A percentile compares a stretch with the other conserved stretches of the same genome.
These are phyloP conservation scores for Ceratorhiza oryzae-sativae DNA, from an alignment of 1,284 basidiomycete genomes.

Conservation along the genomic window DNA sequence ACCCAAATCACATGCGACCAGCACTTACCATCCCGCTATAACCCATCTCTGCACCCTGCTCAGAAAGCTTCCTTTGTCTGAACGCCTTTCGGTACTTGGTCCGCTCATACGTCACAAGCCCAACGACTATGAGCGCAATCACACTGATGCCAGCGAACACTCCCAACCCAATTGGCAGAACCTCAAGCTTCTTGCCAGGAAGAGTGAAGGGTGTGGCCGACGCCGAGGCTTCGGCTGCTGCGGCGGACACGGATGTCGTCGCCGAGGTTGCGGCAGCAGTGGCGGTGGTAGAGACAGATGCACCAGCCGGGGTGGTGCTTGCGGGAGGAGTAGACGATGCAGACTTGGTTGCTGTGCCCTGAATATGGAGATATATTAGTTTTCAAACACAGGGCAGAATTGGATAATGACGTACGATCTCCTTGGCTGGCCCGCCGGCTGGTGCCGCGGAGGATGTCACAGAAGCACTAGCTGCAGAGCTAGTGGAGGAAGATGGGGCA, in stretches of 20 bases:
- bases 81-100: constrained; percentile 83
- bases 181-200: constrained; percentile 73
- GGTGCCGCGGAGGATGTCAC: constrained; percentile 39
- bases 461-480: constrained; percentile 43
- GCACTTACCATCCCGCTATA: constrained; percentile 66
- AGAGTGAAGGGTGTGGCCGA: constrained; percentile 60
- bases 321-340: constrained; percentile 33
- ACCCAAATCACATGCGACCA: no score
- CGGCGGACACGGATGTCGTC: constrained; percentile 38
- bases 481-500: constrained; percentile 23
- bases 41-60: constrained; percentile 64
- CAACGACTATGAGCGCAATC: constrained; percentile 78
- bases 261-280: constrained; percentile 42
- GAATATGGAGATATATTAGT: constrained; percentile 3
- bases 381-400: neutral
- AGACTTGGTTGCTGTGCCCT: constrained; percentile 21
- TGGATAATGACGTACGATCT: neutral
- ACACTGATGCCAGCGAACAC: constrained; percentile 82
- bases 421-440: constrained; percentile 16
- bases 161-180: constrained; percentile 80
- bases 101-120: constrained; percentile 80
- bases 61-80: constrained; percentile 74
- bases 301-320: constrained; percentile 42
- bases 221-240: constrained; percentile 49
- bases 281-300: constrained; percentile 44